These are phyloP conservation scores for Debaryomycetaceae sp. DNA, from an alignment of 1,139 yeast genomes.

Conservation along the genomic window DNA sequence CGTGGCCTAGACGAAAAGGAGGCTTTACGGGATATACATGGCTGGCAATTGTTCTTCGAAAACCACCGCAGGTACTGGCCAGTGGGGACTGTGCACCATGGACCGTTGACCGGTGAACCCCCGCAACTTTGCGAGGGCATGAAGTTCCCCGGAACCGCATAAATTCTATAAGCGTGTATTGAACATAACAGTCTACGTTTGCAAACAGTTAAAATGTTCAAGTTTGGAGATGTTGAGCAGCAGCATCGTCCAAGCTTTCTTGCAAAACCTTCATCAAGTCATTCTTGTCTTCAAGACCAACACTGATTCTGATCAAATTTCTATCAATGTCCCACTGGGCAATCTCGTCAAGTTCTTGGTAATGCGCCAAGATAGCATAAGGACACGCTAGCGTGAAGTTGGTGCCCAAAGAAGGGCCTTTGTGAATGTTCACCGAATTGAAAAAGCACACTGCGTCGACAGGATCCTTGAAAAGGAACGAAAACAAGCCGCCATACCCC, in stretches of 20 bases:
- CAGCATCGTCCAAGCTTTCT: conserved; percentile 57
- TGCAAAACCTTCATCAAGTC: conserved; percentile 54
- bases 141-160: conserved; percentile 26
- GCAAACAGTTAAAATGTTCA: not conserved
- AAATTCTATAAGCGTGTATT: not conserved
- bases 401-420: conserved; percentile 94
- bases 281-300: conserved; percentile 68
- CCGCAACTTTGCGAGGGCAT: conserved; percentile 36
- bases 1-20: conserved; percentile 50
- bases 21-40: conserved; percentile 22
- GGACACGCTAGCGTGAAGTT: conserved; percentile 92
- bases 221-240: conserved; percentile 10
- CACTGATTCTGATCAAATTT: conserved; percentile 74
- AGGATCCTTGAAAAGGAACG: conserved; percentile 67
- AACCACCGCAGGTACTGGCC: conserved; percentile 53
- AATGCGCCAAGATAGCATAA: conserved; percentile 86
- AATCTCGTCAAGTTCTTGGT: conserved; percentile 75
- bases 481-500: conserved; percentile 90
- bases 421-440: conserved; percentile 69
- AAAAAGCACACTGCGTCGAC: conserved; percentile 69
- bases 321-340: conserved; percentile 83
- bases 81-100: conserved; percentile 54
- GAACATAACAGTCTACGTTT: not conserved
- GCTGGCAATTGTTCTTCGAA: conserved; percentile 55
- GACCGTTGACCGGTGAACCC: conserved; percentile 26